Base-by-base conservation (phyloP, 306 rosid genomes). In the Lablab purpureus region DNA sequence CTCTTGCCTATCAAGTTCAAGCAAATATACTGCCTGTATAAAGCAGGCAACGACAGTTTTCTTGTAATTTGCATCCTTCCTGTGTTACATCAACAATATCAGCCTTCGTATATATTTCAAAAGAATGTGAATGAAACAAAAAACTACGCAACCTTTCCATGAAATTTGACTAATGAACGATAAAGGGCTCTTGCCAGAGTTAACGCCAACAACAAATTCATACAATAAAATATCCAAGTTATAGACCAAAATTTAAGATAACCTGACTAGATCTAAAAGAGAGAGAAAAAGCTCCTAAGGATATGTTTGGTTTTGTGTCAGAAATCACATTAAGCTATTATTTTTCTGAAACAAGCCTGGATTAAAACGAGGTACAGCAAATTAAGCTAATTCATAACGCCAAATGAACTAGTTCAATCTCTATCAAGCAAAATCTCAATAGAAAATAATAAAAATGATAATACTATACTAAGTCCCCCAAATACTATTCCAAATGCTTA, bases 1-100 rank as follows among this genome's bases (percentile, higher is more conserved):
- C 82, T 93, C 99, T 58, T 95, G 99, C 79, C 91, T 91, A 71
- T 95, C 99, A 62, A 95, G 89, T 70, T 95, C 98, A 50, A 95
- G 96, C 81, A 95, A 83, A 87, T 95, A 95, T 9, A 90, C 97
- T 9, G 97, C 96, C 59, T 95, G 99, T 79, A 95, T 85, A 73
- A 95, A 92, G 87, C 99, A 95, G 50, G 99, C 95, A 41, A 95
- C 82, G 10, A 91, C 99, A 2, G 97, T 93, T 74, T 94, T 71
- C 80, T 90, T 93, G 76, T 95, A 90, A 68, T 84, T 91, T 52
- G 83, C 85, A 79, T 90, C 91, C 86, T 87, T 95, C 99, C 99
- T 95, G 90, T 10, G 56, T 32, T n/a, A 72, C 56, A 67, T 67
- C 60, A 37, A 45, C 54, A 28, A 6, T 8, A 80, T 62, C 56